Conservation (phyloP, 176 grass and related monocot genomes). For the Guadua angustifolia region DNA sequence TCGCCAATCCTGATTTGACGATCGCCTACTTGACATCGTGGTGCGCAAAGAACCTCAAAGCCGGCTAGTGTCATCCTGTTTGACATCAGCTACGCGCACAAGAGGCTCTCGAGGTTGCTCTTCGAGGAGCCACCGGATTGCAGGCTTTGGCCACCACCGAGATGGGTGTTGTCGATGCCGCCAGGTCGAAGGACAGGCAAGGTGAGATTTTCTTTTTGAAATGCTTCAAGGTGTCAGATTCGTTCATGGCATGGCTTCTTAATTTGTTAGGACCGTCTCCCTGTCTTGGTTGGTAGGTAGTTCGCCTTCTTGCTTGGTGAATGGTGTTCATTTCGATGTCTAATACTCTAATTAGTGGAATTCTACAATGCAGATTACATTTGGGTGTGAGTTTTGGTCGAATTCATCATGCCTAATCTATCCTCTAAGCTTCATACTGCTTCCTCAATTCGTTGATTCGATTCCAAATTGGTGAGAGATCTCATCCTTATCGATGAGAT, state of each 20-base stretch:
- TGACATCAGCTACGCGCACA: slow-evolving; percentile 86
- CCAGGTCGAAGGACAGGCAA: slow-evolving; percentile 43
- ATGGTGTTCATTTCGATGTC: slow-evolving; percentile 27
- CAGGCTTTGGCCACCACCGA: slow-evolving; percentile 37
- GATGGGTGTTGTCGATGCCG: slow-evolving; percentile 28
- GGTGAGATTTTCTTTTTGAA: slow-evolving; percentile 53
- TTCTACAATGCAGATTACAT: slow-evolving; percentile 16
- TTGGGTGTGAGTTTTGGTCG: not conserved
- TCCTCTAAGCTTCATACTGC: not conserved
- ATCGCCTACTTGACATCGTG: slow-evolving; percentile 71
- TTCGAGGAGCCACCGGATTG: slow-evolving; percentile 95
- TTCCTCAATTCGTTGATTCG: slow-evolving; percentile 11
- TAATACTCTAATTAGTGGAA: slow-evolving; percentile 21
- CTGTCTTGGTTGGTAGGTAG: slow-evolving; percentile 42
- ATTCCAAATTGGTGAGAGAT: slow-evolving; percentile 19
- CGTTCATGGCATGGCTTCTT: slow-evolving; percentile 15
- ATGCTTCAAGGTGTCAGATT: slow-evolving; percentile 43
- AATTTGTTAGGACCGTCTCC: slow-evolving; percentile 25
- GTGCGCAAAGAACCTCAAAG: slow-evolving; percentile 85
- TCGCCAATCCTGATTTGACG: too few species aligned
- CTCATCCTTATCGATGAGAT: not conserved
- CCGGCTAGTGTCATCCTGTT: slow-evolving; percentile 76
- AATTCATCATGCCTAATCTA: not conserved
- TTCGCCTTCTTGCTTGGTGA: slow-evolving; percentile 15
- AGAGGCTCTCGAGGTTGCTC: slow-evolving; percentile 74